Conservation (phyloP, 164 flowering plant species). For the Taxillus chinensis region DNA sequence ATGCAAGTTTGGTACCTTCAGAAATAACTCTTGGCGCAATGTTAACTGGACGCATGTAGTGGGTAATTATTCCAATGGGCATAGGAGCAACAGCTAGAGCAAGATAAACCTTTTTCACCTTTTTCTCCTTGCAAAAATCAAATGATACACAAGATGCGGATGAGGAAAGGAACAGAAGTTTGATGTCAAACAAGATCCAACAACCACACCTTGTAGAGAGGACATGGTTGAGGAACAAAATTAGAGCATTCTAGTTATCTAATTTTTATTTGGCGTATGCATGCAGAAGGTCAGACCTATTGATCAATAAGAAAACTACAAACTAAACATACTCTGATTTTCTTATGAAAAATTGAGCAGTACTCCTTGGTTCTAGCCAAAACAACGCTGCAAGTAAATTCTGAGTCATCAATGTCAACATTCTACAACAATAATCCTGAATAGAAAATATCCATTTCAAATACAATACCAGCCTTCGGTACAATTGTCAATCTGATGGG, state of each 20-base stretch:
- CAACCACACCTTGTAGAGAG: too few relatives aligned
- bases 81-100: conserved; percentile 89
- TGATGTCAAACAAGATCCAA: too few relatives aligned
- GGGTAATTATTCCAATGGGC: conserved; percentile 64
- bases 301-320: too few relatives aligned
- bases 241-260: too few relatives aligned
- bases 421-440: background rate
- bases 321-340: conserved; percentile 58
- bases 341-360: conserved; percentile 84
- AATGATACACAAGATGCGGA: background rate
- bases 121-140: conserved; percentile 52
- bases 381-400: conserved; percentile 58
- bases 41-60: conserved; percentile 84
- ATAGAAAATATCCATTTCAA: background rate
- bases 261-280: too few relatives aligned
- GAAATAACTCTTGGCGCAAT: conserved; percentile 80
- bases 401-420: conserved; percentile 7
- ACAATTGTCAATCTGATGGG: conserved; percentile 98
- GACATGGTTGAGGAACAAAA: too few relatives aligned
- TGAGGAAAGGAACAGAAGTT: background rate
- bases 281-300: too few relatives aligned
- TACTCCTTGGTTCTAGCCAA: conserved; percentile 78
- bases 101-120: conserved; percentile 81
- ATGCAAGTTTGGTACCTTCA: conserved; percentile 34
- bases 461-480: conserved; percentile 81